Evolutionary conservation across 345 rosid species (phyloP).

Genomic region (Boechera retrofracta): DNA sequence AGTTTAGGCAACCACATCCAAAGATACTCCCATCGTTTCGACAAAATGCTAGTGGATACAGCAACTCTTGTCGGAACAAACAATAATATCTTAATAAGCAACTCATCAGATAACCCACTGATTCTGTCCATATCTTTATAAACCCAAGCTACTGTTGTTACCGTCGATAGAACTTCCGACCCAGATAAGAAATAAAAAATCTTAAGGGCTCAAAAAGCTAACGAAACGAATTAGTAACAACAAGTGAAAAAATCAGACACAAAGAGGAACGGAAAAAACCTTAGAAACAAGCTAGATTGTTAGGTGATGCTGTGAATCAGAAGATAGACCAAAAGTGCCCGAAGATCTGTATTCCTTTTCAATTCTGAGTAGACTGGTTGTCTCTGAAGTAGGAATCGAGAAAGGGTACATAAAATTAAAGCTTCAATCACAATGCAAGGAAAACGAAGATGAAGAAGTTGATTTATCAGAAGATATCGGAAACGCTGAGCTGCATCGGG

Average conservation of each 20-base stretch:
- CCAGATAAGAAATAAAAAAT: not conserved
- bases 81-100: conserved; percentile 20
- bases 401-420: too few relatives aligned
- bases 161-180: not conserved
- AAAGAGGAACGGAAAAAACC: conserved; percentile 12
- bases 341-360: not conserved
- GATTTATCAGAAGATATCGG: not conserved
- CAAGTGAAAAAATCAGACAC: conserved; percentile 2
- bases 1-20: conserved; percentile 35
- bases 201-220: not conserved
- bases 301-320: not conserved
- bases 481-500: not conserved
- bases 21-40: conserved; percentile 29
- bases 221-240: conserved; percentile 5
- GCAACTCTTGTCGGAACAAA: conserved; percentile 19
- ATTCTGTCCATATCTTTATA: conserved; percentile 17
- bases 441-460: not conserved
- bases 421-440: too few relatives aligned
- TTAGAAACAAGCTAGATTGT: not conserved
- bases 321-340: not conserved
- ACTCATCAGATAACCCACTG: conserved; percentile 4
- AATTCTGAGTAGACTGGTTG: not conserved
- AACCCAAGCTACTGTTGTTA: not conserved
- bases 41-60: conserved; percentile 29
- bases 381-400: not conserved